Evolutionary conservation across 768 basidiomycete genomes (phyloP), one percentile per base, ranked within the genome.

Genomic region (Neoboletus magnificus): DNA sequence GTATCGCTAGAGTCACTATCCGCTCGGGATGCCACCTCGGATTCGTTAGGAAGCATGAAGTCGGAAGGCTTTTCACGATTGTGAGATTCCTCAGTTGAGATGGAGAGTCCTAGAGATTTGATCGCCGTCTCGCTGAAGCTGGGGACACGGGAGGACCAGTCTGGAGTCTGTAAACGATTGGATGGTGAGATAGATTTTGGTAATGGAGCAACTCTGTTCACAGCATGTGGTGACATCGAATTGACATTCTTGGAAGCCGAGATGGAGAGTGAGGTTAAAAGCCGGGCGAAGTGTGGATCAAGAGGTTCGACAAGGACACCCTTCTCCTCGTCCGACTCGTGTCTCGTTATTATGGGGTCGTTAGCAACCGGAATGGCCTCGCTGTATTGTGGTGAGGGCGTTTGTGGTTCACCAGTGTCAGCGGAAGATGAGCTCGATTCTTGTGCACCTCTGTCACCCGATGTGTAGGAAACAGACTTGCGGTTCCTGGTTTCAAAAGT

Each of bases 241-340:
- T 64, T 56, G 8, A 56, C 49, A 48, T 43, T 59, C 32, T 78
- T 79, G 18, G 70, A 69, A 12, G 75, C 78, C 11, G 88, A 89
- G 44, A 83, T 68, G 8, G 83, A 82, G 48, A 90, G 74, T 6
- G 82, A 82, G 43, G 77, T 81, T 48, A 91, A 73, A 9, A 91
- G 75, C 30, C 82, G 78, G 20, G 87, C 87, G 66, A 91, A 81
- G 59, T 89, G 86, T 32, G 87, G 85, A 65, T 90, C 87, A 60
- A 86, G 70, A 48, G 71, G 56, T 41, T 75, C 70, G 20, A 71
- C 54, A 25, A 44, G 71, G 51, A 40, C 39, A 16, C 43, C 56
- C 44, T 59, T 65, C 63, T 58, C 70, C 33, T 74, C 70, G 42
- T 73, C 73, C n/a, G 70, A 68, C 48, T 74, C 66, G 52, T 67